Base-by-base conservation (phyloP, 257 asterid genomes). In the Nemophila menziesii region DNA sequence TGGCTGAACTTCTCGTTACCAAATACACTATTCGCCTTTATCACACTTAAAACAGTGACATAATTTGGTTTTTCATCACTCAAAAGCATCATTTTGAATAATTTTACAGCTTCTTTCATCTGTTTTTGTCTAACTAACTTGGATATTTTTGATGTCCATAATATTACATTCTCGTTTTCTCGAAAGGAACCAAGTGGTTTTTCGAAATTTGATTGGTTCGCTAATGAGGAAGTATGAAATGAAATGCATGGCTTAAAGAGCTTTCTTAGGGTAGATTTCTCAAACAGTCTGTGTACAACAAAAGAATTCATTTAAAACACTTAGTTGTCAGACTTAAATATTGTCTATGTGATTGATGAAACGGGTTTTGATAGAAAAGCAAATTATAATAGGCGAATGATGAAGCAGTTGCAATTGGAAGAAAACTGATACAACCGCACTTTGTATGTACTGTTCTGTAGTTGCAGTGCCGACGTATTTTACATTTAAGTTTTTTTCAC, bases 61-160 rank as follows among this genome's bases (percentile, higher is more conserved):
- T 65, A 70, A 51, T 74, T 78, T 9, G 90, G 89, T 29, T 59
- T 73, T 17, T 65, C 64, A 23, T 56, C 54, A 5, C 53, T 39
- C 36, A 43, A 21, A 39, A 82, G 66, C 93, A 86, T 82, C 39
- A 53, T 12, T 48, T 78, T 86, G 81, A 75, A 86, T 54, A 79
- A 16, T 12, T 52, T 57, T 56, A 81, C 57, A 22, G 90, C 96
- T 54, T 75, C 68, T 33, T 41, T 48, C 7, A 86, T 64, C 62
- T 71, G 78, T 14, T 69, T 73, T 50, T 68, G 58, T 58, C 69
- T 57, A 20, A 71, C 73, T 54, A 76, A 67, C 38, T 55, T 62
- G 47, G 96, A 75, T 22, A 81, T 61, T 43, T 26, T 66, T 13
- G 74, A 66, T 1, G 92, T 58, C 92, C 94, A 75, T 27, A 75